Percentiles rank a stretch among this genome's conserved stretches.
phyloP scores from a whole-genome alignment of 1,139 yeast genomes.

The Yamadazyma dushanensis region DNA sequence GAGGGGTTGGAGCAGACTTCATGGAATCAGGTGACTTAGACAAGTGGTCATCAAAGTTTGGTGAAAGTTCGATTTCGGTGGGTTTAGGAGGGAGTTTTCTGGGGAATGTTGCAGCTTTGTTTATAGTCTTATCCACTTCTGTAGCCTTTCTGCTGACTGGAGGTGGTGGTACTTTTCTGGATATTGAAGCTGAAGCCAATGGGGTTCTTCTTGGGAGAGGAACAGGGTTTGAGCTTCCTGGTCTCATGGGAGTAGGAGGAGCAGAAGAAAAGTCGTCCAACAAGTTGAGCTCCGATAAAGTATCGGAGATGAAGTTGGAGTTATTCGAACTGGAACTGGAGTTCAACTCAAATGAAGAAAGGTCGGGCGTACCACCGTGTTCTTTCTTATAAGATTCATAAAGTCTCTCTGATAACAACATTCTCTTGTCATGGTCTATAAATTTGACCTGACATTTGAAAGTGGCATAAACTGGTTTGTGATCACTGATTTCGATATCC shows the following conservation, averaged over 20 bases:
- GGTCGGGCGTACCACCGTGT: slow-evolving; percentile 20
- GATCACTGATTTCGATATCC: slow-evolving; percentile 73
- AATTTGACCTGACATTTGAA: slow-evolving; percentile 65
- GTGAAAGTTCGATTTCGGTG: slow-evolving; percentile 15
- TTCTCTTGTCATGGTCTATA: slow-evolving; percentile 47
- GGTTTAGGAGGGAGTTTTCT: slow-evolving; percentile 27
- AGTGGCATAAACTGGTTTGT: slow-evolving; percentile 85
- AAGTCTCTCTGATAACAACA: slow-evolving; percentile 28
- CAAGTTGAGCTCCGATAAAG: slow-evolving; percentile 39
- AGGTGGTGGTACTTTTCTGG: slow-evolving; percentile 42
- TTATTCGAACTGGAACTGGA: slow-evolving; percentile 15
- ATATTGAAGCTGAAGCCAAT: slow-evolving; percentile 21
- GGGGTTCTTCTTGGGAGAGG: slow-evolving; percentile 34
- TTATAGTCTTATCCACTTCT: slow-evolving; percentile 10
- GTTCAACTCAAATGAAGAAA: slow-evolving; percentile 7
- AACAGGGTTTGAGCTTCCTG: slow-evolving; percentile 7
- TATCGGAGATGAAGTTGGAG: slow-evolving; percentile 25
- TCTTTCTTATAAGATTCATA: slow-evolving; percentile 34
- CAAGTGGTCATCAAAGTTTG: neutral
- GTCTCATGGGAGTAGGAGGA: slow-evolving; percentile 27
- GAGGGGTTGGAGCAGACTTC: slow-evolving; percentile 19
- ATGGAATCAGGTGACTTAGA: neutral
- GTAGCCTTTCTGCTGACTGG: slow-evolving; percentile 27
- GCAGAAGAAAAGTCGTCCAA: slow-evolving; percentile 27
- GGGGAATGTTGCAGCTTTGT: slow-evolving; percentile 1